These are phyloP conservation scores for Claviceps sp. DNA, from an alignment of 2,329 filamentous ascomycete genomes.

Conservation along the genomic window DNA sequence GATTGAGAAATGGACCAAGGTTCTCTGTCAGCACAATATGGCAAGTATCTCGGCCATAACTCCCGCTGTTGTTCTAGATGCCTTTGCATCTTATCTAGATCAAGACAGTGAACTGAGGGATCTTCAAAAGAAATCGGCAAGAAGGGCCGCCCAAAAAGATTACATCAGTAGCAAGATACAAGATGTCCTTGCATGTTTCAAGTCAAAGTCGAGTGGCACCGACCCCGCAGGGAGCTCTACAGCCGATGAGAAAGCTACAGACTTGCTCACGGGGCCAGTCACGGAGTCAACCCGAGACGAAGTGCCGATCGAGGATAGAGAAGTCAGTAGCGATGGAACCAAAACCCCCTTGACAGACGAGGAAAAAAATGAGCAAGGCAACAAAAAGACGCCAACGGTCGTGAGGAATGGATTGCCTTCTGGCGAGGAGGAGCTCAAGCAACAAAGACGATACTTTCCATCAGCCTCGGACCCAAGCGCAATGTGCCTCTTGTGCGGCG, in stretches of 20 bases:
- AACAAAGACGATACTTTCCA: constrained; percentile 39
- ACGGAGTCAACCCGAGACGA: neutral
- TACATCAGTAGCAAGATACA: constrained; percentile 14
- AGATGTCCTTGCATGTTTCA: constrained; percentile 11
- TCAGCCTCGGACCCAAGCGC: constrained; percentile 26
- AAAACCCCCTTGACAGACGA: neutral
- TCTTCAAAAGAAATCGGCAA: constrained; percentile 20
- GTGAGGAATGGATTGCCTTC: constrained; percentile 13
- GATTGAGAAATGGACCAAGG: constrained; percentile 21
- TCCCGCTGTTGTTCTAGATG: constrained; percentile 11
- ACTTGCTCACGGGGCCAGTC: no score
- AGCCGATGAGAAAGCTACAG: neutral
- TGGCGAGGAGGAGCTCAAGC: constrained; percentile 21
- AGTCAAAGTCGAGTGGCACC: neutral
- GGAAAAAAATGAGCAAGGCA: neutral
- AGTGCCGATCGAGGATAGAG: neutral
- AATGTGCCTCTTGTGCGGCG: constrained; percentile 40
- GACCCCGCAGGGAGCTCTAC: neutral
- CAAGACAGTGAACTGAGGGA: constrained; percentile 15
- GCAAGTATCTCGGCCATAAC: constrained; percentile 12
- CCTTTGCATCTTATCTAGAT: constrained; percentile 20
- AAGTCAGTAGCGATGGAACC: constrained; percentile 2
- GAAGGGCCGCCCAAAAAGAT: constrained; percentile 15
- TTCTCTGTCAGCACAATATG: constrained; percentile 17
- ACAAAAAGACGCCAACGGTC: constrained; percentile 3